These are phyloP conservation scores for Nothophoma quercina DNA, from an alignment of 2,329 filamentous ascomycete species.

Conservation along the genomic window DNA sequence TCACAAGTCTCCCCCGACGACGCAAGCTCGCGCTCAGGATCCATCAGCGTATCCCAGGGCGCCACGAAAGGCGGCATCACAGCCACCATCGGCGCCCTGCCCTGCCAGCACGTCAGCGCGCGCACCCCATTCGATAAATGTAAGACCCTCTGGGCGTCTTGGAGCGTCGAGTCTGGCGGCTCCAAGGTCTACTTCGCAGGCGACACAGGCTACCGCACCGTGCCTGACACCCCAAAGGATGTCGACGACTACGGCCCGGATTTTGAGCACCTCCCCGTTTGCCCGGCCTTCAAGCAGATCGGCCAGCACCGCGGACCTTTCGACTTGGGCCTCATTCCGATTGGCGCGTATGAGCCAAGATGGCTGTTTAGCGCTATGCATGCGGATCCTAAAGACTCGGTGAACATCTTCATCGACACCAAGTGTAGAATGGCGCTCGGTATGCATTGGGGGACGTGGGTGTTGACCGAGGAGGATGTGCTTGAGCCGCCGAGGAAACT, in stretches of 20 bases:
- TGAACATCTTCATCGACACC: constrained; percentile 89
- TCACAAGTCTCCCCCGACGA: constrained; percentile 37
- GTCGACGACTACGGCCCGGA: constrained; percentile 76
- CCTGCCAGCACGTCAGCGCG: constrained; percentile 82
- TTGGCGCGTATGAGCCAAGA: constrained; percentile 84
- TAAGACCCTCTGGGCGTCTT: constrained; percentile 86
- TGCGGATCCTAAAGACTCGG: constrained; percentile 83
- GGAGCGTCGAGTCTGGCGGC: constrained; percentile 76
- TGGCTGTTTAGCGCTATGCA: constrained; percentile 82
- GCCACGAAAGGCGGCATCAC: constrained; percentile 59
- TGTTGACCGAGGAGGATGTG: constrained; percentile 83
- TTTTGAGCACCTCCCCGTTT: constrained; percentile 70
- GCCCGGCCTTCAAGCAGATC: constrained; percentile 86
- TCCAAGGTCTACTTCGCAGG: constrained; percentile 87
- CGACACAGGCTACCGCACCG: constrained; percentile 88
- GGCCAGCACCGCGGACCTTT: constrained; percentile 83
- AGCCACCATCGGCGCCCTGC: constrained; percentile 78
- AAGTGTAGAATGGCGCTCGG: constrained; percentile 78
- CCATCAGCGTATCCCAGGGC: constrained; percentile 19
- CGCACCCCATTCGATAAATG: constrained; percentile 73
- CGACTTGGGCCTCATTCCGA: constrained; percentile 90
- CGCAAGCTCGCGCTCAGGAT: constrained; percentile 8
- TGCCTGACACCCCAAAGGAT: constrained; percentile 68
- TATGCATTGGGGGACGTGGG: constrained; percentile 93
- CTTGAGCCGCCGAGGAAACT: constrained; percentile 80